phyloP scores from a whole-genome alignment of 495 filamentous ascomycete species.

The Pyronema omphalodes region DNA sequence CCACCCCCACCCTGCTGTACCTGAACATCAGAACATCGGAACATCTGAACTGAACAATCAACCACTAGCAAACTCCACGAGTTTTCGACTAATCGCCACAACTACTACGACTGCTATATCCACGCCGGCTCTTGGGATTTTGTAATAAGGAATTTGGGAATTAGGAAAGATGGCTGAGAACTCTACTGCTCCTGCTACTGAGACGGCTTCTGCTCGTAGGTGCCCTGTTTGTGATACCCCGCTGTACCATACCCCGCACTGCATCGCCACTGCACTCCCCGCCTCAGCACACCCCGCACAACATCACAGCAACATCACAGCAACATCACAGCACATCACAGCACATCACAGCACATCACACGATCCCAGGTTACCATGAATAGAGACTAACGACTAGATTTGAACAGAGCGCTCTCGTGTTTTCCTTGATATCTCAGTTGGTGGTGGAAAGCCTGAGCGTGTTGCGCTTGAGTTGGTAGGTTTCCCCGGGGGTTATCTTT shows the following conservation, averaged over 20 bases:
- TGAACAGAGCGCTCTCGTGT: slow-evolving; percentile 34
- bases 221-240: neutral
- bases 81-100: too few species aligned
- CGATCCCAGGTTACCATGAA: too few species aligned
- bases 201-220: neutral
- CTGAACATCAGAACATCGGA: neutral
- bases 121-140: too few species aligned
- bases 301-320: too few species aligned
- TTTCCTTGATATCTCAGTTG: slow-evolving; percentile 80
- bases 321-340: too few species aligned
- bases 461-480: slow-evolving; percentile 65
- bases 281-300: too few species aligned
- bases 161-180: neutral
- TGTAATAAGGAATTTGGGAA: too few species aligned
- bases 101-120: too few species aligned
- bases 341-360: too few species aligned
- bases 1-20: neutral
- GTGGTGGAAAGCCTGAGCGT: slow-evolving; percentile 48
- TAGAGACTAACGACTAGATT: neutral
- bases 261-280: too few species aligned
- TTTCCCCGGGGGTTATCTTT: slow-evolving; percentile 1
- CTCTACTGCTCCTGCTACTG: neutral
- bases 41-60: neutral
- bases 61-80: neutral
- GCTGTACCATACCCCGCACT: too few species aligned